Percentiles rank a stretch among this genome's conserved stretches.
phyloP scores from a whole-genome alignment of 73 alveolate species.

The Effrenium voratum region DNA sequence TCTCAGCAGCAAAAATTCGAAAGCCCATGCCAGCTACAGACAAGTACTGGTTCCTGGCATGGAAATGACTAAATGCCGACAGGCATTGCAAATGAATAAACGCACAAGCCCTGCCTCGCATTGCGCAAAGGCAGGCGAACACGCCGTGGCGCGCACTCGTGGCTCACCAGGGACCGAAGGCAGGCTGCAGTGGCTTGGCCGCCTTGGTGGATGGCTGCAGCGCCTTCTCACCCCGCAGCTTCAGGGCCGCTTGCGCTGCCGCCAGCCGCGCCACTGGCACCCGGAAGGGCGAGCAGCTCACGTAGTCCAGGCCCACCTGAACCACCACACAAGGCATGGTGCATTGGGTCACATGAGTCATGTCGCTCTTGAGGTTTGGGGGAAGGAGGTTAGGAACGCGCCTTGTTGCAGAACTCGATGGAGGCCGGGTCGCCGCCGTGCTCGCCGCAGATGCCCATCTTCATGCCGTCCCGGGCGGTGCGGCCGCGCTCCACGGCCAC shows the following conservation, averaged over 20 bases:
- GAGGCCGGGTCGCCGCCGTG: slow-evolving; percentile 97
- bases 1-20: too few species aligned
- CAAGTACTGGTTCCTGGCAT: too few species aligned
- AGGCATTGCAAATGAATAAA: too few species aligned
- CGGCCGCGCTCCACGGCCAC: slow-evolving; percentile 40
- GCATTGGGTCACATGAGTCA: neutral
- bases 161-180: slow-evolving; percentile 51
- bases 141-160: neutral
- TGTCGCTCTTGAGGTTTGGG: too few species aligned
- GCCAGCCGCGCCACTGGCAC: slow-evolving; percentile 96
- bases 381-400: too few species aligned
- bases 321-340: neutral
- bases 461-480: slow-evolving; percentile 85
- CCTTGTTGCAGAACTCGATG: slow-evolving; percentile 95
- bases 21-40: too few species aligned
- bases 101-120: too few species aligned
- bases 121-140: too few species aligned
- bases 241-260: slow-evolving; percentile 50
- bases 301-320: slow-evolving; percentile 95
- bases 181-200: slow-evolving; percentile 6
- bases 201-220: slow-evolving; percentile 31
- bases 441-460: slow-evolving; percentile 97
- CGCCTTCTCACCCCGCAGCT: slow-evolving; percentile 19
- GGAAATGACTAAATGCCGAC: too few species aligned
- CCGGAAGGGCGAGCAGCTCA: slow-evolving; percentile 96